Evolutionary conservation across 371 early-diverging fungal genomes (phyloP).

Genomic region (Mortierella sp.): DNA sequence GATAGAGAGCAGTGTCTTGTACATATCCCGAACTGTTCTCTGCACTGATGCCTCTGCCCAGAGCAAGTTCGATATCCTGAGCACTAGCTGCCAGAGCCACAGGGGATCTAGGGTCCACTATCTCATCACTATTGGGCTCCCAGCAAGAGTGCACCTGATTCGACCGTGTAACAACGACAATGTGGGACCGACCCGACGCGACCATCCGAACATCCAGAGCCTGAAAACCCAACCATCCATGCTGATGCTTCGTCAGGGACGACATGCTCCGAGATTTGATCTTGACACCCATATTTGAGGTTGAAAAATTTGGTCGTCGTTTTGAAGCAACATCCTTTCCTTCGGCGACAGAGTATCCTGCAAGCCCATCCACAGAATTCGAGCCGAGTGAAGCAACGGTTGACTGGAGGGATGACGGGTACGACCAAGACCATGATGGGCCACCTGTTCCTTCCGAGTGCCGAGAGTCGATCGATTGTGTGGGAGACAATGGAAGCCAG

Average conservation of each 20-base stretch:
- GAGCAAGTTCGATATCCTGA: constrained; percentile 16
- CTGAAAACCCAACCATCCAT: constrained; percentile 41
- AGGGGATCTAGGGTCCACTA: neutral
- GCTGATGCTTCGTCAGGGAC: constrained; percentile 24
- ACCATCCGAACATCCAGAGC: constrained; percentile 25
- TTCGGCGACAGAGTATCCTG: neutral
- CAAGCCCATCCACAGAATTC: neutral
- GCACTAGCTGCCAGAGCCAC: neutral
- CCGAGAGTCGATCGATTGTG: constrained; percentile 3
- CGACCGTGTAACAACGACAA: constrained; percentile 27
- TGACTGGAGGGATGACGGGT: constrained; percentile 16
- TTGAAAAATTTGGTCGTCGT: neutral
- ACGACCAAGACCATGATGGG: constrained; percentile 38
- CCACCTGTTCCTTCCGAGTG: neutral
- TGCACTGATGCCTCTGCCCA: constrained; percentile 21
- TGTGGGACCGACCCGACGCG: constrained; percentile 33
- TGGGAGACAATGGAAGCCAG: constrained; percentile 14
- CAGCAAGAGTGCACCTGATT: constrained; percentile 47
- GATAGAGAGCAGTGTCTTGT: constrained; percentile 31
- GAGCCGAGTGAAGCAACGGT: neutral
- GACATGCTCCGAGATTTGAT: constrained; percentile 42
- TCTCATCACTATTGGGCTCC: constrained; percentile 19
- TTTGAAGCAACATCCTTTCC: neutral
- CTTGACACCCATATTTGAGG: neutral
- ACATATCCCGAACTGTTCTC: constrained; percentile 8